These are phyloP conservation scores for Globisporangium paddicum DNA, from an alignment of 352 stramenopile species.

Conservation along the genomic window DNA sequence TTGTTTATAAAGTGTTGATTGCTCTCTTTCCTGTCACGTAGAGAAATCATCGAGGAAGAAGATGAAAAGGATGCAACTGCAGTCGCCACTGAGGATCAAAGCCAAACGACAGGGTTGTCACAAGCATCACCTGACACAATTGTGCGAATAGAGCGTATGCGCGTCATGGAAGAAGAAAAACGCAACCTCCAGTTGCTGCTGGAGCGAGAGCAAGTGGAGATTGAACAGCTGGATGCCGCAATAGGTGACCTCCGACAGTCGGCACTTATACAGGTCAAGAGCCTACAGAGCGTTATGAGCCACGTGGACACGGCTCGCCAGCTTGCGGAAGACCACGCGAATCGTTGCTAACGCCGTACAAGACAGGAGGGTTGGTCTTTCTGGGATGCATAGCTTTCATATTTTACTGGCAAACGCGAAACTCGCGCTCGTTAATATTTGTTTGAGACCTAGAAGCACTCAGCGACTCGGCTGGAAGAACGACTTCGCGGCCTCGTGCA, in stretches of 20 bases:
- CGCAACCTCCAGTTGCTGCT: conserved; percentile 40
- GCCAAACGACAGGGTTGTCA: neutral
- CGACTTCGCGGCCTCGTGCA: conserved; percentile 61
- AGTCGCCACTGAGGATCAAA: conserved; percentile 7
- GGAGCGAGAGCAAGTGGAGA: conserved; percentile 26
- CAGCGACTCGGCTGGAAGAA: conserved; percentile 46
- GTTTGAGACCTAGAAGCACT: neutral
- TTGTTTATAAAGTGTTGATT: neutral
- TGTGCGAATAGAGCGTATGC: conserved; percentile 37
- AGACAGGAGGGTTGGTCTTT: neutral
- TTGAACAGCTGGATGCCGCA: conserved; percentile 32
- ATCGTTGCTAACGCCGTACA: neutral
- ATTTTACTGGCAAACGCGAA: neutral
- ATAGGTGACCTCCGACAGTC: conserved; percentile 43
- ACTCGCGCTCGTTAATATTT: neutral
- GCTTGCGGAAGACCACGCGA: conserved; percentile 37
- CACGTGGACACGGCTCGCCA: conserved; percentile 33
- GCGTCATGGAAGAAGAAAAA: conserved; percentile 49
- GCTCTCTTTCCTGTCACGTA: neutral
- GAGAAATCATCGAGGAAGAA: neutral
- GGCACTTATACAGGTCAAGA: conserved; percentile 37
- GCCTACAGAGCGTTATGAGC: conserved; percentile 28
- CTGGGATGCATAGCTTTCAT: neutral
- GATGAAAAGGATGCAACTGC: neutral
- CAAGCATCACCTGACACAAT: conserved; percentile 26